Percentiles rank a stretch among this genome's conserved stretches.
These are phyloP conservation scores for Xylaria digitata DNA, from an alignment of 2,329 filamentous ascomycete species.

Conservation along the genomic window DNA sequence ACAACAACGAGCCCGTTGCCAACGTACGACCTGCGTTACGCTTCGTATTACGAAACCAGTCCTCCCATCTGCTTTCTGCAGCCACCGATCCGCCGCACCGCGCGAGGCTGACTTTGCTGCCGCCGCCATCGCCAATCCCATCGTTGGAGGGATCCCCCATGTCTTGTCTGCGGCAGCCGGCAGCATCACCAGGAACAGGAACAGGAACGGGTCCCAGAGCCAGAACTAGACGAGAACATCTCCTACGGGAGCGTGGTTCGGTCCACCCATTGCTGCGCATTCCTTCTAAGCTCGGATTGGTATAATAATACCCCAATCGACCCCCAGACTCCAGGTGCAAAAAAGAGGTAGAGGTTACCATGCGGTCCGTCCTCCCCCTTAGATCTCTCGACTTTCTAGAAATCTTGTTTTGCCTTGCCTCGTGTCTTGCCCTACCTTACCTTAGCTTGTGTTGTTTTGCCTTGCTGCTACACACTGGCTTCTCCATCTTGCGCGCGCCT, in stretches of 20 bases:
- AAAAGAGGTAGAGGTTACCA: conserved; percentile 38
- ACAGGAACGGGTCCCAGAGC: conserved; percentile 20
- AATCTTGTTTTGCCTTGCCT: conserved; percentile 12
- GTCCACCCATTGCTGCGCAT: conserved; percentile 34
- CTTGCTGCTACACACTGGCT: conserved; percentile 15
- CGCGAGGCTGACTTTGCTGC: conserved; percentile 39
- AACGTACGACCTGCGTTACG: conserved; percentile 24
- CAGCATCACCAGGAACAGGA: conserved; percentile 39
- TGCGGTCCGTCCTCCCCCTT: conserved; percentile 38
- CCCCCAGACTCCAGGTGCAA: conserved; percentile 21
- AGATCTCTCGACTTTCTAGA: conserved; percentile 26
- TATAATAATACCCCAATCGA: conserved; percentile 35
- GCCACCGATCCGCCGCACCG: conserved; percentile 38
- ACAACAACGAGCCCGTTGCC: conserved; percentile 25
- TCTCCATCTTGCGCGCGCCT: conserved; percentile 3
- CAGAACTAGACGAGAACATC: conserved; percentile 23
- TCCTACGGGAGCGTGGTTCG: conserved; percentile 30
- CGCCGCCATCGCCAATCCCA: conserved; percentile 35
- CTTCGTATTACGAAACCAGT: conserved; percentile 33
- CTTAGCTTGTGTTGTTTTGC: conserved; percentile 3
- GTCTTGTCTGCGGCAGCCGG: conserved; percentile 42
- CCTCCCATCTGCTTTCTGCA: conserved; percentile 32
- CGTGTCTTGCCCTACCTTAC: conserved; percentile 2
- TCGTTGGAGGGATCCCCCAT: conserved; percentile 48
- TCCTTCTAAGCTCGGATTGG: conserved; percentile 30